Percentiles rank a stretch among this genome's conserved stretches.
Conservation (phyloP, 1,284 basidiomycete genomes). For the Pseudozyma thailandica region DNA sequence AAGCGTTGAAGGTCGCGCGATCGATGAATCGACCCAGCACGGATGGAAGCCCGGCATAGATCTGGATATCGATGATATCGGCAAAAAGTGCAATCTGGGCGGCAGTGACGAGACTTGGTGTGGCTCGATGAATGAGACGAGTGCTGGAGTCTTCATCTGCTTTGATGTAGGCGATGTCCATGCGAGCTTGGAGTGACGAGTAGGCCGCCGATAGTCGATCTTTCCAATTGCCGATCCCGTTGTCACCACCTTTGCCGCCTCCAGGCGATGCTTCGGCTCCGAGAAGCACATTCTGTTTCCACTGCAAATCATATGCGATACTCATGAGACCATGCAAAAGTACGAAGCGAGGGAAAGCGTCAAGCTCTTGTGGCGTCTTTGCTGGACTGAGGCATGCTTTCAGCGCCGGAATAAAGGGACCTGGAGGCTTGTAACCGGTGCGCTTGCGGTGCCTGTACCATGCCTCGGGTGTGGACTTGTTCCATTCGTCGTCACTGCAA, state of each 20-base stretch:
- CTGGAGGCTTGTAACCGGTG: conserved; percentile 42
- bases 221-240: conserved; percentile 46
- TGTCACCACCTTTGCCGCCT: conserved; percentile 25
- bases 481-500: conserved; percentile 53
- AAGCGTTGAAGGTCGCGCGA: conserved; percentile 49
- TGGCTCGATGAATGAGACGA: conserved; percentile 45
- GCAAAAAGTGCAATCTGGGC: conserved; percentile 54
- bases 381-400: conserved; percentile 51
- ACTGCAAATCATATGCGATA: conserved; percentile 56
- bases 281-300: conserved; percentile 55
- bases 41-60: conserved; percentile 53
- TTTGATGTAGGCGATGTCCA: conserved; percentile 52
- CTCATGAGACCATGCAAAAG: conserved; percentile 58
- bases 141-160: conserved; percentile 49
- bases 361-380: conserved; percentile 49
- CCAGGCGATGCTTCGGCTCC: conserved; percentile 46
- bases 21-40: conserved; percentile 58
- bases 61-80: conserved; percentile 57
- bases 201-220: conserved; percentile 47
- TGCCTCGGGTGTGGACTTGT: conserved; percentile 42
- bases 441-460: conserved; percentile 45
- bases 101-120: conserved; percentile 48
- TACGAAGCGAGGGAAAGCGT: conserved; percentile 51
- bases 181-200: conserved; percentile 45
- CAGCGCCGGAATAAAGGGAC: conserved; percentile 50